A percentile compares a stretch with the other conserved stretches of the same genome.
These are phyloP conservation scores for Auxenochlorella pyrenoidosa DNA, from an alignment of 139 green algal genomes.

Conservation along the genomic window DNA sequence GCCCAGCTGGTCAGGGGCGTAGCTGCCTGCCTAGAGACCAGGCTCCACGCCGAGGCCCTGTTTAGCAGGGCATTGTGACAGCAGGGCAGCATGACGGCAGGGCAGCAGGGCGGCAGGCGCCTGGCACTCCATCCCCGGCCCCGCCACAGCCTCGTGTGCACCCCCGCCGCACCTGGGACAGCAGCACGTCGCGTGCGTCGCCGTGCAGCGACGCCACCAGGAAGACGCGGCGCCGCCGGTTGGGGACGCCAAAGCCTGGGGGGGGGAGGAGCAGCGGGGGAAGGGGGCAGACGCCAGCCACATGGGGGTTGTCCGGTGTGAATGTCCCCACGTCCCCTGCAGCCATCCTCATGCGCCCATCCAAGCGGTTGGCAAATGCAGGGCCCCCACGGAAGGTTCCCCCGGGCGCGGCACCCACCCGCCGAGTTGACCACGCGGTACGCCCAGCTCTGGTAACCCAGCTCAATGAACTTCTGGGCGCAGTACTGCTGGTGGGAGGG, in stretches of 20 bases:
- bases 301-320: too few species aligned
- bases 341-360: background rate
- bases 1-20: too few species aligned
- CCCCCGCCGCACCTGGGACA: conserved; percentile 53
- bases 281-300: too few species aligned
- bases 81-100: background rate
- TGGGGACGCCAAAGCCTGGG: conserved; percentile 87
- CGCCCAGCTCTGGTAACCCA: conserved; percentile 87
- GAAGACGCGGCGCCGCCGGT: conserved; percentile 83
- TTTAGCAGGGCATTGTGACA: too few species aligned
- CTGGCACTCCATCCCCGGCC: too few species aligned
- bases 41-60: too few species aligned
- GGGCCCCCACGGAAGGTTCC: too few species aligned
- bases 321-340: background rate
- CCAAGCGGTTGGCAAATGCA: too few species aligned
- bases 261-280: background rate
- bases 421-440: conserved; percentile 78
- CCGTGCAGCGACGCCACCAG: conserved; percentile 86
- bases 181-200: conserved; percentile 88
- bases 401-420: conserved; percentile 38
- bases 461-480: conserved; percentile 65
- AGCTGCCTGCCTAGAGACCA: too few species aligned
- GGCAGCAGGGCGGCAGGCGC: too few species aligned
- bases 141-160: conserved; percentile 7
- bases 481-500: conserved; percentile 55